Percentiles rank a stretch among this genome's conserved stretches.
Conservation (phyloP, 1,284 basidiomycete species). For the Ganoderma lingzhi region DNA sequence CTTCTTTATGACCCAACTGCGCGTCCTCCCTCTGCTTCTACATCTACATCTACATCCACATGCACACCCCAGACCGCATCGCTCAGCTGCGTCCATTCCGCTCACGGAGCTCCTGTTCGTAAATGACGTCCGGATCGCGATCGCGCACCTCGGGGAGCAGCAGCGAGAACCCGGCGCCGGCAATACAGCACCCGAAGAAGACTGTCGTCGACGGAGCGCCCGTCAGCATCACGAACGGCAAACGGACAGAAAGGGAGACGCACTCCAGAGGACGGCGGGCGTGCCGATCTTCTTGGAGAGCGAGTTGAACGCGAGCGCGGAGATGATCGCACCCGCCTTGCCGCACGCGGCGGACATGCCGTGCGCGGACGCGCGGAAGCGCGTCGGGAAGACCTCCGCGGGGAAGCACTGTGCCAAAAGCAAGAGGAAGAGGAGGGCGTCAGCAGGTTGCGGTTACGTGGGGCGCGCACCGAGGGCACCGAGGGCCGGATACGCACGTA, state of each 20-base stretch:
- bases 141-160: constrained; percentile 83
- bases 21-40: neutral
- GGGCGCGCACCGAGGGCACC: too few relatives aligned
- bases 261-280: constrained; percentile 70
- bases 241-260: constrained; percentile 33
- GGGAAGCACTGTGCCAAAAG: constrained; percentile 61
- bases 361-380: constrained; percentile 82
- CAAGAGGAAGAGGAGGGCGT: neutral
- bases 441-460: neutral
- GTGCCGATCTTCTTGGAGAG: constrained; percentile 72
- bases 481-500: constrained; percentile 50
- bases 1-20: neutral
- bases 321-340: constrained; percentile 85
- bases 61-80: neutral
- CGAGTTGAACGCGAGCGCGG: constrained; percentile 81
- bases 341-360: constrained; percentile 83
- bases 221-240: constrained; percentile 19
- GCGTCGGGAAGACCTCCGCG: constrained; percentile 90
- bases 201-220: constrained; percentile 44
- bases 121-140: constrained; percentile 74
- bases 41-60: neutral
- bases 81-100: neutral
- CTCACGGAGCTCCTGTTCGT: constrained; percentile 55
- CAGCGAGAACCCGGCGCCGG: constrained; percentile 70
- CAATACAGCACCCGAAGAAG: constrained; percentile 67